These are phyloP conservation scores for Kuraishia cidri DNA, from an alignment of 805 yeast species.

Conservation along the genomic window DNA sequence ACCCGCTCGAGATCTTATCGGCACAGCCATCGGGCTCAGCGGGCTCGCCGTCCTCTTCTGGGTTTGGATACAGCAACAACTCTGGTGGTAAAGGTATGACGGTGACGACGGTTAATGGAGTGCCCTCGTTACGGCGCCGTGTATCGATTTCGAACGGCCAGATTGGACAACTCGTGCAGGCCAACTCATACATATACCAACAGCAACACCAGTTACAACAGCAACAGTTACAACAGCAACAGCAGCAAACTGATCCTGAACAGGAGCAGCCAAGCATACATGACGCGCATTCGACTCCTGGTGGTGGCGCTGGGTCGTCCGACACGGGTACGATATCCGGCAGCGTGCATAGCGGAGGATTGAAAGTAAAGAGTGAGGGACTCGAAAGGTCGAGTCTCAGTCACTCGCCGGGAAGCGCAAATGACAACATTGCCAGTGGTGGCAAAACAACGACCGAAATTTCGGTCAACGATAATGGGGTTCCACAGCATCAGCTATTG, in stretches of 20 bases:
- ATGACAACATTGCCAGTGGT: constrained; percentile 1
- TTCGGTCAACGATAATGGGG: constrained; percentile 19
- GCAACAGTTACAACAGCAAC: constrained; percentile 4
- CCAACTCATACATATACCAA: constrained; percentile 16
- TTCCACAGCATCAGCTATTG: constrained; percentile 40
- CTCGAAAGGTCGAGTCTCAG: constrained; percentile 1
- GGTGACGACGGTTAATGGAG: neutral
- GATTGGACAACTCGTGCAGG: constrained; percentile 59
- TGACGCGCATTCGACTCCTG: no score
- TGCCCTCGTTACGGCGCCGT: constrained; percentile 38
- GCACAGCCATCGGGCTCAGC: no score
- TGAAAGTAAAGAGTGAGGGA: constrained; percentile 3
- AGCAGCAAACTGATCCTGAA: constrained; percentile 3
- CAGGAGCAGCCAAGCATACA: constrained; percentile 5
- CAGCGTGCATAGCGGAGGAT: neutral
- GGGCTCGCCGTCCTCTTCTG: no score
- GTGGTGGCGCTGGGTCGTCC: neutral
- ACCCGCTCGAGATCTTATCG: neutral
- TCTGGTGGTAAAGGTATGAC: neutral
- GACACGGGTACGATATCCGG: neutral
- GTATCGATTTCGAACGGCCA: constrained; percentile 82
- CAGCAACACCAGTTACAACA: constrained; percentile 8
- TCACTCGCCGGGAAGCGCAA: constrained; percentile 4
- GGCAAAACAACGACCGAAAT: constrained; percentile 8
- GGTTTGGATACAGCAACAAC: neutral